Evolutionary conservation across 2,329 filamentous ascomycete species (phyloP).

Genomic region (Erysiphe pulchra): DNA sequence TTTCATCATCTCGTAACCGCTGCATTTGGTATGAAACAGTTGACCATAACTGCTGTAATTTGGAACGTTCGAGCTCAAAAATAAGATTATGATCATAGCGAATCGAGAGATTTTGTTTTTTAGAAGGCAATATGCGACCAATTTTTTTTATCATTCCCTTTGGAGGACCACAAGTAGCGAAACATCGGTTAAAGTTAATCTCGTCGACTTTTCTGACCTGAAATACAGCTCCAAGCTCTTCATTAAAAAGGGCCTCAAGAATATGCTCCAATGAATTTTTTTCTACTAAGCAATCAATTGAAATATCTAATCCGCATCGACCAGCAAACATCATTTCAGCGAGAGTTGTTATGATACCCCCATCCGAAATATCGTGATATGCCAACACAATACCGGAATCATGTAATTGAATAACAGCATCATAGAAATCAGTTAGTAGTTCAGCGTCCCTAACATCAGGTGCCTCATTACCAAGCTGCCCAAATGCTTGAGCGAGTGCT

Average conservation of each 20-base stretch:
- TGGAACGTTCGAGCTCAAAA: slow-evolving; percentile 39
- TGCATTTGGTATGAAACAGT: slow-evolving; percentile 82
- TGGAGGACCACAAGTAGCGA: slow-evolving; percentile 71
- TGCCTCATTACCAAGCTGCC: slow-evolving; percentile 58
- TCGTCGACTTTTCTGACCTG: slow-evolving; percentile 73
- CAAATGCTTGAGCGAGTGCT: slow-evolving; percentile 70
- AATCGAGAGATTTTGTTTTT: slow-evolving; percentile 54
- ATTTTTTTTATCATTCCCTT: slow-evolving; percentile 63
- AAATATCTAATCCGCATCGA: slow-evolving; percentile 63
- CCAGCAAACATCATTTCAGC: slow-evolving; percentile 98
- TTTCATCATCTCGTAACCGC: slow-evolving; percentile 64
- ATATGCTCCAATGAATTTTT: slow-evolving; percentile 33
- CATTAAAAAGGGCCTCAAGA: slow-evolving; percentile 70
- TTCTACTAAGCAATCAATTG: slow-evolving; percentile 47
- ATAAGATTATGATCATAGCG: slow-evolving; percentile 43
- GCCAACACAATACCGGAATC: slow-evolving; percentile 54
- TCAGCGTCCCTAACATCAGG: slow-evolving; percentile 70
- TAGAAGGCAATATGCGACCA: slow-evolving; percentile 41
- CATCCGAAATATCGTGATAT: slow-evolving; percentile 87
- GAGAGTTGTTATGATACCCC: slow-evolving; percentile 70
- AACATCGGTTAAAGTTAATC: slow-evolving; percentile 65
- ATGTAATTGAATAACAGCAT: slow-evolving; percentile 46
- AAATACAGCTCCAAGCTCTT: slow-evolving; percentile 89
- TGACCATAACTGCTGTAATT: slow-evolving; percentile 72
- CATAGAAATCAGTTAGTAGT: slow-evolving; percentile 70